phyloP scores from a whole-genome alignment of 192 early-diverging fungal species.

The Rhizoclosmatium globosum region DNA sequence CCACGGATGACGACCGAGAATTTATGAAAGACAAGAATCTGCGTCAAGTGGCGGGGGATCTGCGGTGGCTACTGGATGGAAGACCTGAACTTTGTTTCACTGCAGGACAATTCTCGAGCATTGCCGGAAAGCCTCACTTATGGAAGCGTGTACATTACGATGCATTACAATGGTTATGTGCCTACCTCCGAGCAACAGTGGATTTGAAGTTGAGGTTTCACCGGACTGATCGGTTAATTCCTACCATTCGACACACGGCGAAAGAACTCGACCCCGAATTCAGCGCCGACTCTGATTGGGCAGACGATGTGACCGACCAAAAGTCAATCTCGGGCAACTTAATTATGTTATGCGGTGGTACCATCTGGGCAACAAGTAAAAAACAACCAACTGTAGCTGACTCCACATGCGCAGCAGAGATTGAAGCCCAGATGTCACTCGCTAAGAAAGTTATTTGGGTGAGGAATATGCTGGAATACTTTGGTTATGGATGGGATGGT shows the following conservation, averaged over 20 bases:
- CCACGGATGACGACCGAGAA: neutral
- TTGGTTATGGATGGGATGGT: neutral
- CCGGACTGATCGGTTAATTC: neutral
- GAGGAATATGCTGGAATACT: neutral
- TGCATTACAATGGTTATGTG: neutral
- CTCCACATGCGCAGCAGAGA: constrained; percentile 19
- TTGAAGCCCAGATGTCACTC: neutral
- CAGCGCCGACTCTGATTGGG: constrained; percentile 5
- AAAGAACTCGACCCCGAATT: neutral
- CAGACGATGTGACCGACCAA: neutral
- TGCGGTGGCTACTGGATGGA: neutral
- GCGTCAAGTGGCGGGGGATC: neutral
- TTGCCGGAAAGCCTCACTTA: neutral
- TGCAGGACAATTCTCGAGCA: neutral
- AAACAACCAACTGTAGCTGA: constrained; percentile 23
- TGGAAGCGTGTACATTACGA: neutral
- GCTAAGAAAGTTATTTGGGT: constrained; percentile 17
- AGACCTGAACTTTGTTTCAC: neutral
- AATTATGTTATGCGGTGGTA: neutral
- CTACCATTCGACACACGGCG: neutral
- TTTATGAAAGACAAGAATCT: constrained; percentile 6
- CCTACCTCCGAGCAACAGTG: neutral
- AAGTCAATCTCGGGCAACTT: constrained; percentile 12
- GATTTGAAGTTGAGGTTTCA: neutral
- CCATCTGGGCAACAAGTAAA: constrained; percentile 8